Percentiles rank a stretch among this genome's conserved stretches.
Evolutionary conservation across 2,329 filamentous ascomycete genomes (phyloP).

Genomic region (Alternaria metachromatica): DNA sequence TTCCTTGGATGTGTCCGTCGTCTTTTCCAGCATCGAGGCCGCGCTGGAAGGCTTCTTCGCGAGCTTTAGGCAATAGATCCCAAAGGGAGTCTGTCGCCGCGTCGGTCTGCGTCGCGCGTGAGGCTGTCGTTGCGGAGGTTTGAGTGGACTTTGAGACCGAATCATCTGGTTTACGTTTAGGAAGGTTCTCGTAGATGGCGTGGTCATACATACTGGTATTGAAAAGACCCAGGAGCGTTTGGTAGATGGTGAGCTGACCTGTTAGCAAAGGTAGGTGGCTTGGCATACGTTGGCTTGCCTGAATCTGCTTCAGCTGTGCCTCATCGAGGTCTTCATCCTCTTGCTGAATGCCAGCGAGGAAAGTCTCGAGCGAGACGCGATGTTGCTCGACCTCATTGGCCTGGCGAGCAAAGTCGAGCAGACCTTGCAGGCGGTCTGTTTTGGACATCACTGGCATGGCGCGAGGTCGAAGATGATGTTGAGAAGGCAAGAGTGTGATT

Average conservation of each 20-base stretch:
- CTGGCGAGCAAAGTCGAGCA: neutral
- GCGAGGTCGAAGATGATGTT: neutral
- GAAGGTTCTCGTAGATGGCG: no score
- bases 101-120: slow-evolving; percentile 1
- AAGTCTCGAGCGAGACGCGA: neutral
- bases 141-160: neutral
- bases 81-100: slow-evolving; percentile 2
- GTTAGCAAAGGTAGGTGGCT: neutral
- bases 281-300: neutral
- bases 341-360: neutral
- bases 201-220: neutral
- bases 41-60: neutral
- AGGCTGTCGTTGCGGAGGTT: neutral
- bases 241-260: neutral
- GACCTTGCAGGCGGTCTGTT: neutral
- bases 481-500: neutral
- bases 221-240: neutral
- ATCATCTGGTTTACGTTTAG: neutral
- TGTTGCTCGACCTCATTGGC: neutral
- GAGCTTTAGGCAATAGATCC: slow-evolving; percentile 1
- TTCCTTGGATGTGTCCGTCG: neutral
- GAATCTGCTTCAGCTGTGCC: neutral
- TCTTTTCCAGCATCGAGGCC: neutral
- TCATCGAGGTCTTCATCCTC: neutral
- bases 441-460: neutral